Conservation (phyloP, 129 eudicot species). For the Helianthus tuberosus region DNA sequence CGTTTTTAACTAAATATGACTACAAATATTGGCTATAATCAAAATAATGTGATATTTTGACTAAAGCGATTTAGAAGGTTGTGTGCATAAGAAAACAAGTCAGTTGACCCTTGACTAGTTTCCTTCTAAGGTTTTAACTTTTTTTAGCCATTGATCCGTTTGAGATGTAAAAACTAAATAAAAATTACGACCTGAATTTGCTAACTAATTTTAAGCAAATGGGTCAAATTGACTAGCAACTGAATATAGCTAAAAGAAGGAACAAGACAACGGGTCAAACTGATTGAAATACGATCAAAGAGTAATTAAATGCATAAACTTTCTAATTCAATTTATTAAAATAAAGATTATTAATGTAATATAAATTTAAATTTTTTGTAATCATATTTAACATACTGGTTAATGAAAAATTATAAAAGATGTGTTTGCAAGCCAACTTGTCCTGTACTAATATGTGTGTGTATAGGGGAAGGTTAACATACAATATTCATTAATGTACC, state of each 20-base stretch:
- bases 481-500: too few species aligned
- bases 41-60: too few species aligned
- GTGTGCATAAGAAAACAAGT: not conserved
- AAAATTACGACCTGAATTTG: too few species aligned
- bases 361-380: not conserved
- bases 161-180: not conserved
- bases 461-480: too few species aligned
- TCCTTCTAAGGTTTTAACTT: not conserved
- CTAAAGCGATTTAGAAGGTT: not conserved
- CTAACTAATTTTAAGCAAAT: not conserved
- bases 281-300: not conserved
- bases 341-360: not conserved
- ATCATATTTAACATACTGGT: not conserved
- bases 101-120: not conserved
- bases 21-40: not conserved
- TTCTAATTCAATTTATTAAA: not conserved
- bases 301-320: not conserved
- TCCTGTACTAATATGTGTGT: not conserved
- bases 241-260: not conserved
- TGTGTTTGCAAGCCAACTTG: conserved; percentile 5
- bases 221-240: not conserved
- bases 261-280: not conserved
- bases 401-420: not conserved
- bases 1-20: not conserved
- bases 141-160: not conserved